phyloP scores from a whole-genome alignment of 2,329 filamentous ascomycete species.

The Venturia oleaginea region DNA sequence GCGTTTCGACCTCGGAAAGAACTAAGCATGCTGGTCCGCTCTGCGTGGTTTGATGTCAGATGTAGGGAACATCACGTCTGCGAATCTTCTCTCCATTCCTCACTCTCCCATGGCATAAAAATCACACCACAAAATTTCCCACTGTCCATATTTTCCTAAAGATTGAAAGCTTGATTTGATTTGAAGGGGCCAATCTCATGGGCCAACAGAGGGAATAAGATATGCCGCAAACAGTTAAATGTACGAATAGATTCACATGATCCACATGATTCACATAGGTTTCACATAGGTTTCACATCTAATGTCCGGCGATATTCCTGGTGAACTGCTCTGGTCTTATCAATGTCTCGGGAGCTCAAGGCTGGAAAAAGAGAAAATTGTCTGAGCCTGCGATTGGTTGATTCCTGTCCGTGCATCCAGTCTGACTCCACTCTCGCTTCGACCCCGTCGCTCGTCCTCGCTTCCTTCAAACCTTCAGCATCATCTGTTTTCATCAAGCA shows the following conservation, averaged over 20 bases:
- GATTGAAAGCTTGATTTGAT: neutral
- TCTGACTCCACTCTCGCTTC: no score
- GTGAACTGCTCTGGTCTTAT: neutral
- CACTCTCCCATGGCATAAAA: neutral
- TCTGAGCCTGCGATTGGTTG: no score
- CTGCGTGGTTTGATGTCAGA: neutral
- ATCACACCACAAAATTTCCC: neutral
- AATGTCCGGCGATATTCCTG: neutral
- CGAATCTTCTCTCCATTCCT: neutral
- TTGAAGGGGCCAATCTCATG: neutral
- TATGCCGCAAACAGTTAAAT: neutral
- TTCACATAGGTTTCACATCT: no score
- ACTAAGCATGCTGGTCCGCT: neutral
- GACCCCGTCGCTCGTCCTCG: no score
- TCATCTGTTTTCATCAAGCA: no score
- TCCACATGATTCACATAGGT: no score
- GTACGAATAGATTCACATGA: neutral
- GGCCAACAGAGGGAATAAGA: neutral
- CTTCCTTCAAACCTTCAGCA: no score
- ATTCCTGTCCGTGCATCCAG: no score
- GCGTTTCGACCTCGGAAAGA: constrained; percentile 16
- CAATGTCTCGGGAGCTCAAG: no score
- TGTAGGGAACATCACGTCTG: neutral
- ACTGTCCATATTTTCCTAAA: neutral
- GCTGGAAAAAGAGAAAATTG: no score